Base-by-base conservation (phyloP, 1,284 basidiomycete species). In the Ganoderma meredithae region DNA sequence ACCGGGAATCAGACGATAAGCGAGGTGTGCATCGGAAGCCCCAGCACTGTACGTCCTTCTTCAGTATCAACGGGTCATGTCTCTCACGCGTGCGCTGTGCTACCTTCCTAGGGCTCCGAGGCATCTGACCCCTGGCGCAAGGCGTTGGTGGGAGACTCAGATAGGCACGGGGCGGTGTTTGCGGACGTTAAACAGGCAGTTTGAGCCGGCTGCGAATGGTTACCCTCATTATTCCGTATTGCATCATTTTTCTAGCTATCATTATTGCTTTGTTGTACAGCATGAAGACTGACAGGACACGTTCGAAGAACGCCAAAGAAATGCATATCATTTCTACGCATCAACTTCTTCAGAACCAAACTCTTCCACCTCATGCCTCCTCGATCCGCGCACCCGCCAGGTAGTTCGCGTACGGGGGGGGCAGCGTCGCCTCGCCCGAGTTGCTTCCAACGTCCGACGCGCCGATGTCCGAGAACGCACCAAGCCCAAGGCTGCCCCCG, bases 321-420 rank as follows among this genome's bases (percentile, higher is more conserved):
- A 41, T 8, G 13, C 10, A 12, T 12, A 41, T 13, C 9, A 0
- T 3, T 41, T 41, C 12, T 9, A 3, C 10, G 41, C 41, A 19
- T n/a, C 43, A 19, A 44, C 7, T 44, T 6, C 41, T 6, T 19
- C 6, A 7, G 4, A 7, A 17, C 17, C 43, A 44, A 44, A 17
- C 17, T 17, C 17, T 44, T 44, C 43, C 15, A 22, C 9, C 44
- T 47, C 44, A 22, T 8, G n/a, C 44, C n/a, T 47, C 44, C n/a
- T 47, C 44, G 8, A n/a, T 10, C n/a, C 44, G 44, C 44, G 8
- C n/a, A 10, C n/a, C 44, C 7, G 12, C 36, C 8, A 22, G 13
- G 56, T 59, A 59, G 22, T 59, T 39, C 33, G 56, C 56, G 25
- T 59, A 59, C 19, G 56, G 36, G n/a, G 56, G 56, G 10, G 56